Conservation (phyloP, 306 rosid species). For the Astragalus membranaceus region DNA sequence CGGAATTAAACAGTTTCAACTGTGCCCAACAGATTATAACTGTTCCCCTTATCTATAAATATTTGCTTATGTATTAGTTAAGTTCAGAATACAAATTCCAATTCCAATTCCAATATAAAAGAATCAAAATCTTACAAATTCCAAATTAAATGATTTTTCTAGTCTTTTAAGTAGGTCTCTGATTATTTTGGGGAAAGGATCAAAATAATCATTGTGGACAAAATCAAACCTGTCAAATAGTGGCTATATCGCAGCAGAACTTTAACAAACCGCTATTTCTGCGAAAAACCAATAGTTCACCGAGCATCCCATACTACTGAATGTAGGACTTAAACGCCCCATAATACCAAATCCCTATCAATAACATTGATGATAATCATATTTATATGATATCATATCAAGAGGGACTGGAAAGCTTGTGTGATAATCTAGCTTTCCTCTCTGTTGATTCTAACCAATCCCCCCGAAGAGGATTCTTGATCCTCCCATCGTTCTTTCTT, state of each 20-base stretch:
- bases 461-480: background rate
- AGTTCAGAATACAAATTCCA: background rate
- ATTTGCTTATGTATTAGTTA: background rate
- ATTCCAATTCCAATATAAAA: too few species aligned
- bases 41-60: background rate
- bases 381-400: background rate
- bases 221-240: too few species aligned
- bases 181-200: background rate
- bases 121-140: too few species aligned
- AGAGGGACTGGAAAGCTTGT: background rate
- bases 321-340: too few species aligned
- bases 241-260: too few species aligned
- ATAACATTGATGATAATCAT: background rate
- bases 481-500: background rate
- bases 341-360: too few species aligned
- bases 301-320: too few species aligned
- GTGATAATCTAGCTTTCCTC: background rate
- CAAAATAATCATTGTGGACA: background rate
- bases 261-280: too few species aligned
- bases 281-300: too few species aligned
- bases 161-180: background rate
- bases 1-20: background rate
- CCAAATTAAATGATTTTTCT: background rate
- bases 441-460: background rate
- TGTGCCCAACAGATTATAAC: background rate